Percentiles rank a stretch among this genome's conserved stretches.
Conservation (phyloP, 345 rosid genomes). For the Kandelia obovata region DNA sequence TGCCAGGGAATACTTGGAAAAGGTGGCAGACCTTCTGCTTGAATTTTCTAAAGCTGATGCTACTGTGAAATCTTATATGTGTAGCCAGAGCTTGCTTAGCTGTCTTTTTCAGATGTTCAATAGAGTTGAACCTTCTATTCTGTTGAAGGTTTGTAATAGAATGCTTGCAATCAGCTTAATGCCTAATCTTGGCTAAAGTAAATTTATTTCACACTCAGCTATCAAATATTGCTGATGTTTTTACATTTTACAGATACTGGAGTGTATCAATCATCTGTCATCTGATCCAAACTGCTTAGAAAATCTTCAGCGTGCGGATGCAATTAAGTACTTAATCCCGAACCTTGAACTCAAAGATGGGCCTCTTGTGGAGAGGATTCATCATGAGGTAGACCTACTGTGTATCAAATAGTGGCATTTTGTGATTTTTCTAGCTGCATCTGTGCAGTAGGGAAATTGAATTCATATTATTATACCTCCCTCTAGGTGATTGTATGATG, state of each 20-base stretch:
- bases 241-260: conserved; percentile 50
- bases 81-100: conserved; percentile 84
- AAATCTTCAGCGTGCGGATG: conserved; percentile 95
- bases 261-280: conserved; percentile 84
- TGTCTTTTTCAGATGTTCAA: conserved; percentile 95
- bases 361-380: conserved; percentile 72
- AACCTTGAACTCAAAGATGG: conserved; percentile 94
- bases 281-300: conserved; percentile 95
- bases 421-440: conserved; percentile 2
- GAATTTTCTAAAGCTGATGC: conserved; percentile 98
- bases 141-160: conserved; percentile 61
- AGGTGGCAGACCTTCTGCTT: conserved; percentile 93
- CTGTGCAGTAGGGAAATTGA: background rate
- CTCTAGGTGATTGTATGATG: too few species aligned
- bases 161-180: conserved; percentile 3
- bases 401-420: conserved; percentile 2
- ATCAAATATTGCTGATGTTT: conserved; percentile 11
- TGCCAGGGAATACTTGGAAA: conserved; percentile 91
- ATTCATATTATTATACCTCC: background rate
- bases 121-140: conserved; percentile 79
- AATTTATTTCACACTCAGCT: background rate
- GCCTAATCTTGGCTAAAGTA: background rate
- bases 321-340: conserved; percentile 88
- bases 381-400: conserved; percentile 64
- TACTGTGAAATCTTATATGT: conserved; percentile 83